Evolutionary conservation across 2,329 filamentous ascomycete species (phyloP).

Genomic region (Aspergillus fumigatus): DNA sequence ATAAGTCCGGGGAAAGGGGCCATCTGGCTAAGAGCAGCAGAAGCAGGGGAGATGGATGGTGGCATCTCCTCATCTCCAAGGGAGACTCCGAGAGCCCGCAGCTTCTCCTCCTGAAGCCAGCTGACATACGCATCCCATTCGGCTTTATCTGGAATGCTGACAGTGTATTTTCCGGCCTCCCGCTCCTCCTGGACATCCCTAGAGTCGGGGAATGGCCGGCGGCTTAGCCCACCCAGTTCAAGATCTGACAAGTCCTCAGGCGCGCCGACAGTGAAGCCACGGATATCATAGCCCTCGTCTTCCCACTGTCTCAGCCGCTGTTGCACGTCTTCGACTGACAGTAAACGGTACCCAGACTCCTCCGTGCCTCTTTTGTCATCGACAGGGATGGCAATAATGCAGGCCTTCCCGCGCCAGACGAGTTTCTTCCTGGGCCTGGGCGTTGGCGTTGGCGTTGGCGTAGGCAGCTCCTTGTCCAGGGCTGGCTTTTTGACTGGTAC

Average conservation of each 20-base stretch:
- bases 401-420: slow-evolving; percentile 70
- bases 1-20: slow-evolving; percentile 71
- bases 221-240: slow-evolving; percentile 40
- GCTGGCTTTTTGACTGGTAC: slow-evolving; percentile 12
- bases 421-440: slow-evolving; percentile 62
- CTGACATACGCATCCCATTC: slow-evolving; percentile 76
- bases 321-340: slow-evolving; percentile 38
- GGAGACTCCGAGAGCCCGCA: slow-evolving; percentile 84
- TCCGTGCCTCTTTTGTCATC: slow-evolving; percentile 61
- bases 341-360: slow-evolving; percentile 29
- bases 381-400: slow-evolving; percentile 64
- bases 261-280: slow-evolving; percentile 36
- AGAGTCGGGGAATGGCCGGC: slow-evolving; percentile 40
- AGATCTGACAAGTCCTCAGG: slow-evolving; percentile 23
- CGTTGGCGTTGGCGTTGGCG: slow-evolving; percentile 30
- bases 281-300: slow-evolving; percentile 40
- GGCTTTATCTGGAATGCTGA: slow-evolving; percentile 43
- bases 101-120: slow-evolving; percentile 81
- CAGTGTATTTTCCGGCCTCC: slow-evolving; percentile 26
- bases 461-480: slow-evolving; percentile 17
- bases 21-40: slow-evolving; percentile 59
- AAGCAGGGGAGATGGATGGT: slow-evolving; percentile 63
- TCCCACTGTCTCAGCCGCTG: slow-evolving; percentile 38
- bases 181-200: slow-evolving; percentile 34
- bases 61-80: slow-evolving; percentile 69